Conservation (phyloP, 129 eudicot genomes). For the Helianthus annuus region DNA sequence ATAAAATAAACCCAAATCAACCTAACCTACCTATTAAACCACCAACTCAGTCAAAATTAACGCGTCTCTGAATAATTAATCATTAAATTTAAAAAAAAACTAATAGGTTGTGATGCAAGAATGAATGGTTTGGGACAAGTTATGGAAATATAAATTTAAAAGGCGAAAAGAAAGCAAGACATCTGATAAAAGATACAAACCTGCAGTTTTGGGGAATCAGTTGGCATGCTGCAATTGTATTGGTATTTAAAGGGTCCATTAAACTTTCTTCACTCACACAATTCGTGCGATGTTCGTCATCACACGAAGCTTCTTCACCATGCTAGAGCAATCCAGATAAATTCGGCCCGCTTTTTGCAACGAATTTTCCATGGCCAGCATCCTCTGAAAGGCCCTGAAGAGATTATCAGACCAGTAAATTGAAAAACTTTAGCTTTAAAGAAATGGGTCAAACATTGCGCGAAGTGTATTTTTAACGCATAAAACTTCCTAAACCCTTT, state of each 20-base stretch:
- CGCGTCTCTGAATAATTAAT: neutral
- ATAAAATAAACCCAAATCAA: neutral
- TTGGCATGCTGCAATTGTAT: too few relatives aligned
- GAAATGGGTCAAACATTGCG: neutral
- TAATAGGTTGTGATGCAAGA: too few relatives aligned
- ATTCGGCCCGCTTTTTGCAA: slow-evolving; percentile 59
- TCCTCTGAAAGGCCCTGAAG: slow-evolving; percentile 68
- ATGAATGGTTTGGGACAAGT: too few relatives aligned
- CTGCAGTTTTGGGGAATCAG: too few relatives aligned
- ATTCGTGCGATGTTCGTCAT: slow-evolving; percentile 70
- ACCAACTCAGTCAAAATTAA: neutral
- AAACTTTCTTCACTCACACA: too few relatives aligned
- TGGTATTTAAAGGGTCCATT: too few relatives aligned
- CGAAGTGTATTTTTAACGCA: neutral
- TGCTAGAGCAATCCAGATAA: slow-evolving; percentile 74
- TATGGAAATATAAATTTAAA: too few relatives aligned
- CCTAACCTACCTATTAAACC: neutral
- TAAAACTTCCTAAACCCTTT: slow-evolving; percentile 3
- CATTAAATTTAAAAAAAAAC: too few relatives aligned
- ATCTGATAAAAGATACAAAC: too few relatives aligned
- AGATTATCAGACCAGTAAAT: neutral
- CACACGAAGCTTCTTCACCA: slow-evolving; percentile 75
- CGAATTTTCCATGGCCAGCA: slow-evolving; percentile 66
- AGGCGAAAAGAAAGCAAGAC: too few relatives aligned
- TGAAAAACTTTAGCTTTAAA: neutral